phyloP scores from a whole-genome alignment of 345 rosid genomes.

The Microthlaspi erraticum region DNA sequence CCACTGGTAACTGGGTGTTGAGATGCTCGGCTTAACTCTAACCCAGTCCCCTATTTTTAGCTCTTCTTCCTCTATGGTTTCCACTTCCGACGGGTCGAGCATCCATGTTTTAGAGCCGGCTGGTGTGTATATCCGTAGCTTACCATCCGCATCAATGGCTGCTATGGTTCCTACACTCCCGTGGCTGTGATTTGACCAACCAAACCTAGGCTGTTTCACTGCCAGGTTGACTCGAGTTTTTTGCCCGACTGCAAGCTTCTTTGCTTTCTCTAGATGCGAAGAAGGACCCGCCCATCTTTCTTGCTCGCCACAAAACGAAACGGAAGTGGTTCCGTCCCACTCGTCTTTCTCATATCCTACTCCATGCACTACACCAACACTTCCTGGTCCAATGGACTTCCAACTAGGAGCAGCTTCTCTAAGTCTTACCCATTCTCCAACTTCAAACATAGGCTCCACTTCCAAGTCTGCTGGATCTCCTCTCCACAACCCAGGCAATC shows the following conservation, averaged over 20 bases:
- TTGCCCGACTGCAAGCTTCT: slow-evolving; percentile 68
- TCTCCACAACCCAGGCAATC: slow-evolving; percentile 84
- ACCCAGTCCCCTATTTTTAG: slow-evolving; percentile 92
- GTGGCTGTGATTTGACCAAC: slow-evolving; percentile 95
- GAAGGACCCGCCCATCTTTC: slow-evolving; percentile 89
- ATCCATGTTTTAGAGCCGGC: slow-evolving; percentile 93
- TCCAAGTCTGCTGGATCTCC: slow-evolving; percentile 95
- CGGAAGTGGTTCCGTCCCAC: slow-evolving; percentile 80
- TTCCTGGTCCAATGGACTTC: slow-evolving; percentile 84
- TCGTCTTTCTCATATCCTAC: slow-evolving; percentile 77
- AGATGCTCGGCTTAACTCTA: slow-evolving; percentile 62
- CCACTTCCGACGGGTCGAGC: slow-evolving; percentile 95
- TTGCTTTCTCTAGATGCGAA: slow-evolving; percentile 71
- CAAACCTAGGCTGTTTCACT: slow-evolving; percentile 92
- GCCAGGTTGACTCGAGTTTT: slow-evolving; percentile 72
- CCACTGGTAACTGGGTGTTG: slow-evolving; percentile 89
- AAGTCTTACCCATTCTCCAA: slow-evolving; percentile 94
- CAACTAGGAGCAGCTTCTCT: slow-evolving; percentile 62
- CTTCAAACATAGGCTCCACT: slow-evolving; percentile 73
- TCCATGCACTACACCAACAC: slow-evolving; percentile 88
- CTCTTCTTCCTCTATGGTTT: slow-evolving; percentile 80
- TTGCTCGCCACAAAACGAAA: slow-evolving; percentile 91
- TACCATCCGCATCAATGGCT: slow-evolving; percentile 93
- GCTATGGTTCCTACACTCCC: slow-evolving; percentile 78
- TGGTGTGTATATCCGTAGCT: slow-evolving; percentile 89